These are phyloP conservation scores for Ogataea methylovora DNA, from an alignment of 805 yeast genomes.

Conservation along the genomic window DNA sequence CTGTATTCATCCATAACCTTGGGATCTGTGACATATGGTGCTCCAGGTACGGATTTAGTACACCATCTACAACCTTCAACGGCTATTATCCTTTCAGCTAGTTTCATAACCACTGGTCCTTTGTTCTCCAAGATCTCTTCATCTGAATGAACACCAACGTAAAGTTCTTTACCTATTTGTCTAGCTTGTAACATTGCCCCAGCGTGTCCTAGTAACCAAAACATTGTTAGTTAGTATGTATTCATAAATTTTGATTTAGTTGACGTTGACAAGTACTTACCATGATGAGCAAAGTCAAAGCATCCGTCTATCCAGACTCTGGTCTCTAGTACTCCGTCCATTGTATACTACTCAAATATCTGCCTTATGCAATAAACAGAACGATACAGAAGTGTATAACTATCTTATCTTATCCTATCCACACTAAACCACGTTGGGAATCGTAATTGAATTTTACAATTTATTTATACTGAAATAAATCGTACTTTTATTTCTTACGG, in stretches of 20 bases:
- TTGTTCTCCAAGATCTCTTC: constrained; percentile 76
- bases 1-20: constrained; percentile 62
- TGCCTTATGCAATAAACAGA: not conserved
- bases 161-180: constrained; percentile 65
- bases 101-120: constrained; percentile 90
- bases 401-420: too few relatives aligned
- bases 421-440: too few relatives aligned
- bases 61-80: constrained; percentile 91
- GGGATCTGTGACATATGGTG: constrained; percentile 93
- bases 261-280: constrained; percentile 30
- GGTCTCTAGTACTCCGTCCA: constrained; percentile 15
- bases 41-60: constrained; percentile 57
- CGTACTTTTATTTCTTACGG: too few relatives aligned
- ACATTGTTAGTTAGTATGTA: too few relatives aligned
- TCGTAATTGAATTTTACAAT: too few relatives aligned
- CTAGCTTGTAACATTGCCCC: constrained; percentile 95
- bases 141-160: constrained; percentile 89
- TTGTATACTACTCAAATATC: not conserved
- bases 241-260: too few relatives aligned
- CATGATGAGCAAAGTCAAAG: constrained; percentile 96
- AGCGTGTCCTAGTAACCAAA: too few relatives aligned
- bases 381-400: too few relatives aligned
- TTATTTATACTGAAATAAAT: too few relatives aligned
- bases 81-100: constrained; percentile 74
- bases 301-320: constrained; percentile 97